Conservation (phyloP, 2,329 filamentous ascomycete species). For the Neofusicoccum cordaticola region DNA sequence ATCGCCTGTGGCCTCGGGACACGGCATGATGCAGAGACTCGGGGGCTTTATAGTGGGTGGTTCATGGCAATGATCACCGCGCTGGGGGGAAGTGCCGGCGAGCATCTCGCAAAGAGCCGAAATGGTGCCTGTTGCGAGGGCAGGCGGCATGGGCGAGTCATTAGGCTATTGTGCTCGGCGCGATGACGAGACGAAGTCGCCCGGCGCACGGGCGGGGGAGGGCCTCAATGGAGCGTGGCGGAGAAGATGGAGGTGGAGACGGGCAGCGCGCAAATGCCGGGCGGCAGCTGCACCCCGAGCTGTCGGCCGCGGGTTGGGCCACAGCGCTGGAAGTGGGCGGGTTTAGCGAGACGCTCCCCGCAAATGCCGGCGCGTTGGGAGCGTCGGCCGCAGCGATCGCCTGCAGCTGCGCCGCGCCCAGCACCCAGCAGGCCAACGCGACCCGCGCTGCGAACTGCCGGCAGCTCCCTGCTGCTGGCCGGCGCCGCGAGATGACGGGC, state of each 20-base stretch:
- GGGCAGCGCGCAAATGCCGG: background rate
- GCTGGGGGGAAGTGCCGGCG: background rate
- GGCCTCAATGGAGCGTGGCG: background rate
- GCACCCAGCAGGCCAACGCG: background rate
- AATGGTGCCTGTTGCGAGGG: background rate
- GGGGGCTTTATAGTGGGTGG: background rate
- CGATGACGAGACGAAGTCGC: background rate
- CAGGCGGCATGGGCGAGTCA: background rate
- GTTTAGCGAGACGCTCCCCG: conserved; percentile 8
- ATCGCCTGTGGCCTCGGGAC: background rate
- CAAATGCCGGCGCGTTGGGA: background rate
- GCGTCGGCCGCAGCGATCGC: background rate
- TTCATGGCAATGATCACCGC: background rate
- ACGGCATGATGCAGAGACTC: background rate
- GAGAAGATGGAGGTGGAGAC: background rate
- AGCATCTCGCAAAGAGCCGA: background rate
- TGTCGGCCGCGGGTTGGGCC: background rate
- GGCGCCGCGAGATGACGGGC: background rate
- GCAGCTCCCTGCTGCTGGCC: background rate
- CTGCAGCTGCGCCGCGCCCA: background rate
- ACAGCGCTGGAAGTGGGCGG: background rate
- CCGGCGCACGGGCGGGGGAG: conserved; percentile 1
- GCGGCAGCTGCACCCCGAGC: background rate
- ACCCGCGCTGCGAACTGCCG: background rate
- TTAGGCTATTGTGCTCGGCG: background rate